Conservation (phyloP, 306 rosid genomes). For the Cicer pinnatifidum region DNA sequence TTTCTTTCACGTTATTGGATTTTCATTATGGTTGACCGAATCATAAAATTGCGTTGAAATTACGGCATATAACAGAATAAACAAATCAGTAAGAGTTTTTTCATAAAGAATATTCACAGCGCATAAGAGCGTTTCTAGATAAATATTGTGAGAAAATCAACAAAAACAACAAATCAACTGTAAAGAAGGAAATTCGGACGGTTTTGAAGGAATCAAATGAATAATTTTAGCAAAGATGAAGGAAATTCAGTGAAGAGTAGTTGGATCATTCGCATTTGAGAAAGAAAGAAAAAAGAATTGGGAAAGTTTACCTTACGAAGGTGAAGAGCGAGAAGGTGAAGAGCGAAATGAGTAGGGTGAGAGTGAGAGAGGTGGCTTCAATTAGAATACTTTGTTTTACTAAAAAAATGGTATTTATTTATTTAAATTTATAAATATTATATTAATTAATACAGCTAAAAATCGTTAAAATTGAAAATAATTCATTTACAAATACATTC, state of each 20-base stretch:
- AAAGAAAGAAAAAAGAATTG: no score
- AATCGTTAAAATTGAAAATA: no score
- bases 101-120: not conserved
- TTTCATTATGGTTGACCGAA: not conserved
- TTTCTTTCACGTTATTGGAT: not conserved
- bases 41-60: slow-evolving; percentile 23
- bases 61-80: not conserved
- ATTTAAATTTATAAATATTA: no score
- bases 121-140: not conserved
- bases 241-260: no score
- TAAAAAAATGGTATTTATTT: no score
- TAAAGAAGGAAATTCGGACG: not conserved
- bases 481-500: no score
- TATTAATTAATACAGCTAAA: no score
- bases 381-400: no score
- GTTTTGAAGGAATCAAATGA: not conserved
- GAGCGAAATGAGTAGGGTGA: not conserved
- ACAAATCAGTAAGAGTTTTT: not conserved
- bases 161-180: not conserved
- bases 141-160: not conserved
- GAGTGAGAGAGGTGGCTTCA: not conserved
- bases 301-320: not conserved
- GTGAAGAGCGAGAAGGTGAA: slow-evolving; percentile 6
- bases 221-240: no score
- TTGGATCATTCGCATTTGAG: not conserved